Evolutionary conservation across 2,329 filamentous ascomycete genomes (phyloP), one percentile per base, ranked within the genome.

Genomic region (Ceratocystis papillata): DNA sequence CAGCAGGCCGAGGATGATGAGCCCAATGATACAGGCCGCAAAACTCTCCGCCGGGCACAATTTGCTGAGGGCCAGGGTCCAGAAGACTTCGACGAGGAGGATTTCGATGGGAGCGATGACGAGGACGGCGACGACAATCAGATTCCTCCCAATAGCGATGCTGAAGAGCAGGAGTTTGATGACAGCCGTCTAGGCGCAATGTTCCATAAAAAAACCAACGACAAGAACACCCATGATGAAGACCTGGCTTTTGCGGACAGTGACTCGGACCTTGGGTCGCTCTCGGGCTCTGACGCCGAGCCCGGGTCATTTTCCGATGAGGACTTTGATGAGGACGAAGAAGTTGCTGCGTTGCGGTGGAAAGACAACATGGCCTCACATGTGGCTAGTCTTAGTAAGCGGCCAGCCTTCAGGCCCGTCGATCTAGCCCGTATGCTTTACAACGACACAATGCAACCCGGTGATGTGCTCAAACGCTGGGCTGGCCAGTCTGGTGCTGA

Each of bases 171-270:
- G 1, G 83, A 86, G 67, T 84, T 86, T 65, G 79, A 80, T 59
- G 82, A 86, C 68, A 76, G 78, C 59, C 85, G 81, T 69, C 74
- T 86, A 6, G 84, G 84, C 69, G 85, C 80, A 69, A 78, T 86
- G 72, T 87, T 87, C 73, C 80, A 80, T 66, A 76, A 79, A 17
- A 81, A 83, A 44, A 5, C 20, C 20, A 15, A 20, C 22, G 78
- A 79, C 64, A 78, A 82, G 46, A 80, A 73, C 25, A 6, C 59
- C 1, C 30, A 22, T 20, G 79, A 79, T 10, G 89, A 85, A 37
- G 90, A 96, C 65, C 72, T 97, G 67, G 90, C 86, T 1, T 99
- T 96, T 77, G 94, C 94, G 15, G 94, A 99, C 72, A 96, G 90
- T 72, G 95, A 99, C 75, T 99, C 94, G 0, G 95, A 99, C 73